These are phyloP conservation scores for Metschnikowia cerradonensis DNA, from an alignment of 805 yeast species.

Conservation along the genomic window DNA sequence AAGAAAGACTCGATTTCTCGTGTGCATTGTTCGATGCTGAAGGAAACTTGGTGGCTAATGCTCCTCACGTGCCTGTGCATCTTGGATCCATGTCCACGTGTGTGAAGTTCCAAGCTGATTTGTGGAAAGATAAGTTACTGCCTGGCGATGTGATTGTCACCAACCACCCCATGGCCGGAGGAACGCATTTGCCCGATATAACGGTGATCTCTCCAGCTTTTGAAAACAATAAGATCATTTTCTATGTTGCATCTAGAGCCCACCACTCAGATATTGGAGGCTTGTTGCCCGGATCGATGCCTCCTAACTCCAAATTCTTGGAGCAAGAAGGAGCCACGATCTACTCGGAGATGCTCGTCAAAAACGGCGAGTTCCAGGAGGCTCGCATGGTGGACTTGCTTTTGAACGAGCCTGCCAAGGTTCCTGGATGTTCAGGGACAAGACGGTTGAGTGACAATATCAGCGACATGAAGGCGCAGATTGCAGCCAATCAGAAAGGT, in stretches of 20 bases:
- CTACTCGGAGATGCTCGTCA: slow-evolving; percentile 68
- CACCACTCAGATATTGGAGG: slow-evolving; percentile 98
- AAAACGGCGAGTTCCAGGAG: slow-evolving; percentile 70
- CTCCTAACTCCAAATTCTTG: slow-evolving; percentile 80
- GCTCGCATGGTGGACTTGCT: slow-evolving; percentile 59
- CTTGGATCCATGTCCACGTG: slow-evolving; percentile 48
- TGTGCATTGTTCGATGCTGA: slow-evolving; percentile 41
- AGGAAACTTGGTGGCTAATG: slow-evolving; percentile 45
- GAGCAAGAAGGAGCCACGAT: slow-evolving; percentile 93
- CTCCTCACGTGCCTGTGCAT: slow-evolving; percentile 45
- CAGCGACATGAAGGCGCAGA: slow-evolving; percentile 49
- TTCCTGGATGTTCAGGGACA: slow-evolving; percentile 87
- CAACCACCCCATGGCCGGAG: slow-evolving; percentile 43
- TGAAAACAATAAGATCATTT: slow-evolving; percentile 46
- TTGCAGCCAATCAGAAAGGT: slow-evolving; percentile 23
- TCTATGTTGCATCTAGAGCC: slow-evolving; percentile 91
- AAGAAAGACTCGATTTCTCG: slow-evolving; percentile 43
- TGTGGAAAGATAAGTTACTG: slow-evolving; percentile 37
- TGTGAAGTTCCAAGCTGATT: slow-evolving; percentile 37
- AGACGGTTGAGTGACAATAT: slow-evolving; percentile 79
- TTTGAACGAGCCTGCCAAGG: slow-evolving; percentile 69
- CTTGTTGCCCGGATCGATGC: slow-evolving; percentile 88
- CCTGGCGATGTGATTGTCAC: slow-evolving; percentile 43
- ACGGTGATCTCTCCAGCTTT: slow-evolving; percentile 91
- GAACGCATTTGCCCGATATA: slow-evolving; percentile 50